A percentile compares a stretch with the other conserved stretches of the same genome.
These are phyloP conservation scores for Diaporthe sp. DNA, from an alignment of 2,329 filamentous ascomycete species.

Conservation along the genomic window DNA sequence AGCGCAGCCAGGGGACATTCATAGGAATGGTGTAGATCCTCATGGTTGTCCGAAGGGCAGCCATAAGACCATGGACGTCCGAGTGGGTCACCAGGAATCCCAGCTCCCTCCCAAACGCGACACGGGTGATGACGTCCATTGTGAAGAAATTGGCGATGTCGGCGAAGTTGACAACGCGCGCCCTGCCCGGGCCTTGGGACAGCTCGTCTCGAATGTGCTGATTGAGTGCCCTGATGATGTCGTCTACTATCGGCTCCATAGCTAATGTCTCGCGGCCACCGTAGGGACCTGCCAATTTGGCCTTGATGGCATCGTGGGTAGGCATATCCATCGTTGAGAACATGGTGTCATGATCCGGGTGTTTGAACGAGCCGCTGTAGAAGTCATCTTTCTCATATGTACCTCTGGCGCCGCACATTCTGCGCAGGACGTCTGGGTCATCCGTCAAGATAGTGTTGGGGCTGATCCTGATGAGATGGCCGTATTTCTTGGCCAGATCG, in stretches of 20 bases:
- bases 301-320: constrained; percentile 49
- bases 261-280: constrained; percentile 46
- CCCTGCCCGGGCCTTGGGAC: neutral
- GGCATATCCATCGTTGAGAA: constrained; percentile 41
- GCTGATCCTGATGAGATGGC: constrained; percentile 51
- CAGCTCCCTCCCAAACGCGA: constrained; percentile 61
- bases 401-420: constrained; percentile 48
- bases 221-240: neutral
- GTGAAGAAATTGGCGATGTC: constrained; percentile 61
- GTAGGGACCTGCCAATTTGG: constrained; percentile 43
- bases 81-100: constrained; percentile 58
- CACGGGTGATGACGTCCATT: constrained; percentile 63
- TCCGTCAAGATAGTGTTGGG: constrained; percentile 53
- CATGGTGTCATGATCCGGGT: constrained; percentile 32
- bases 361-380: constrained; percentile 7
- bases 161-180: constrained; percentile 57
- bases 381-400: constrained; percentile 46
- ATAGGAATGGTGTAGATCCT: constrained; percentile 55
- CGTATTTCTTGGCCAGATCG: constrained; percentile 45
- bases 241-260: constrained; percentile 44
- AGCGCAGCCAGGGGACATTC: constrained; percentile 52
- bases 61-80: constrained; percentile 60
- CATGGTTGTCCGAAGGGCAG: constrained; percentile 53
- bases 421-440: constrained; percentile 49
- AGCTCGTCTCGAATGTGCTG: constrained; percentile 18